Conservation (phyloP, 2,329 filamentous ascomycete genomes). For the Lecanicillium sp. region DNA sequence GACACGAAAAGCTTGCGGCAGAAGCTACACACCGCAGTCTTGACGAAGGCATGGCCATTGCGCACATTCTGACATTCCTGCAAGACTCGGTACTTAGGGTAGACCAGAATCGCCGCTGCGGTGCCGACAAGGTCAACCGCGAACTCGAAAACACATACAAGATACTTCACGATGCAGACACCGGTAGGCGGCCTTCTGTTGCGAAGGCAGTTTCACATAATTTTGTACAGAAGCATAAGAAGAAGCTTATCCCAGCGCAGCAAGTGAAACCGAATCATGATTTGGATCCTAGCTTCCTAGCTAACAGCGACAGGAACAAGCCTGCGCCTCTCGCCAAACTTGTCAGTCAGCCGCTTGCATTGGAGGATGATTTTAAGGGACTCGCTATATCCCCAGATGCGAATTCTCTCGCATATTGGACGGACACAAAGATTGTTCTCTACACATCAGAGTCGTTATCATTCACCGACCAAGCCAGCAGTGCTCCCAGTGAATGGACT, state of each 20-base stretch:
- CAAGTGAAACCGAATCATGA: background rate
- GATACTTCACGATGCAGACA: background rate
- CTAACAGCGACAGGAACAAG: background rate
- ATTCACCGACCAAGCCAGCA: slow-evolving; percentile 1
- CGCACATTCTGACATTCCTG: slow-evolving; percentile 23
- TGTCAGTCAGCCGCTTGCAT: slow-evolving; percentile 9
- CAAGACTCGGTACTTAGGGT: slow-evolving; percentile 21
- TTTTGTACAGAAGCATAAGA: background rate
- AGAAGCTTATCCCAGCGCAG: background rate
- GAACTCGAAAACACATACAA: slow-evolving; percentile 14
- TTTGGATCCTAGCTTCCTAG: background rate
- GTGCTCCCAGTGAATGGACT: slow-evolving; percentile 7
- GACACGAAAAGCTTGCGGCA: slow-evolving; percentile 17
- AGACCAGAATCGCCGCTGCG: slow-evolving; percentile 18
- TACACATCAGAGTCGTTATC: slow-evolving; percentile 22
- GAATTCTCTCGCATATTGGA: slow-evolving; percentile 24
- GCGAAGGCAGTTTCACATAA: slow-evolving; percentile 9
- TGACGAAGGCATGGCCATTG: slow-evolving; percentile 21
- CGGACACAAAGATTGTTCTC: slow-evolving; percentile 22
- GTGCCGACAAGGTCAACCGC: slow-evolving; percentile 18
- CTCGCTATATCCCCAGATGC: slow-evolving; percentile 24
- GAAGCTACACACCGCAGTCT: slow-evolving; percentile 16
- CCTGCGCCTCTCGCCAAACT: background rate
- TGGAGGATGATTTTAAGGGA: slow-evolving; percentile 21
- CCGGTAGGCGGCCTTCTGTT: background rate